Evolutionary conservation across 1,284 basidiomycete genomes (phyloP), one percentile per base, ranked within the genome.

Genomic region (Sporisorium exsertum): DNA sequence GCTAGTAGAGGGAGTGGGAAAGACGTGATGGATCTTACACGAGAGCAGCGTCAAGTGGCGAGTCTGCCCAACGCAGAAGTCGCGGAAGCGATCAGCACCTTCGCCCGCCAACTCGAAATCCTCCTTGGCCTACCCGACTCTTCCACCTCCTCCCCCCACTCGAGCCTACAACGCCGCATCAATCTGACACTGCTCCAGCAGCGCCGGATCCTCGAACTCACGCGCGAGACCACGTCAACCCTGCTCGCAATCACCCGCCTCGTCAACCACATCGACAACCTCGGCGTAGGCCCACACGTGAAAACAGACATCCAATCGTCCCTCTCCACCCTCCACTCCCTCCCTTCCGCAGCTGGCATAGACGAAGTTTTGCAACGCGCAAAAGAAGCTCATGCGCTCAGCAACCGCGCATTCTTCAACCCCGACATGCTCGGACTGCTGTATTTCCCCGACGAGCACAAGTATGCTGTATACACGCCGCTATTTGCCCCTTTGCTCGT

Each of bases 341-440:
- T 81, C 20, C 90, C 47, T n/a, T n/a, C n/a, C n/a, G n/a, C 1
- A 9, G 22, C 18, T 40, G 18, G 46, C 81, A 15, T 86, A 87
- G 33, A 87, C 4, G 46, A 71, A 8, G 71, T 90, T 0, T 88
- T 95, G 49, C 84, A 87, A 46, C 88, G 90, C 74, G 92, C 93
- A 1, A 88, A 90, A 8, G 86, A 88, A 67, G 94, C 95, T 0
- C 87, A 92, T 35, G 88, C 87, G 0, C 88, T 92, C 40, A 90
- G 95, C 3, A 95, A 94, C 16, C 89, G 91, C 45, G 97, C 97
- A 0, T 99, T 98, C 88, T 99, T 97, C 87, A 94, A 95, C 85
- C 97, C 95, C 0, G 92, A 91, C 37, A 98, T 99, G 95, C 88
- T 99, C 78, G 95, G 93, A 7, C 86, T 97, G 81, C 88, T 99